These are phyloP conservation scores for Colletotrichum sp. DNA, from an alignment of 2,329 filamentous ascomycete genomes.

Conservation along the genomic window DNA sequence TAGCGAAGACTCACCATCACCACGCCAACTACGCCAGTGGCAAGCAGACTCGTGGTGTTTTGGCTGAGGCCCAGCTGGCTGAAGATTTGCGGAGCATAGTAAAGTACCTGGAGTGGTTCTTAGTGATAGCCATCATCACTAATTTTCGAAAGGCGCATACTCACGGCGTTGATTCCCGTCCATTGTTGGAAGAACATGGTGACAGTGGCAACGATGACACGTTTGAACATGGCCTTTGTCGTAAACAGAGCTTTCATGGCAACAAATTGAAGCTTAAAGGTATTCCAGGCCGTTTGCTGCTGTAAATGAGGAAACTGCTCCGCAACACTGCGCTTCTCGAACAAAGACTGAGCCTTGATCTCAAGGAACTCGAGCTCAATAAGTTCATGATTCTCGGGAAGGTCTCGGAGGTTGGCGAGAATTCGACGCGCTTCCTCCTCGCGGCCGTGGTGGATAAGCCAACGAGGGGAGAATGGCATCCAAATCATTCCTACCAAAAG, in stretches of 20 bases:
- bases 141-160: background rate
- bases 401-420: slow-evolving; percentile 67
- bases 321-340: slow-evolving; percentile 74
- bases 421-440: slow-evolving; percentile 70
- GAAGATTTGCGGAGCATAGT: slow-evolving; percentile 77
- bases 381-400: slow-evolving; percentile 67
- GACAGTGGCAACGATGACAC: slow-evolving; percentile 67
- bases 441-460: slow-evolving; percentile 73
- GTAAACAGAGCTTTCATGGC: slow-evolving; percentile 69
- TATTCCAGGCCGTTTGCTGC: slow-evolving; percentile 65
- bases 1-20: slow-evolving; percentile 62
- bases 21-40: slow-evolving; percentile 75
- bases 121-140: rapidly evolving
- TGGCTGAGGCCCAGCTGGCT: slow-evolving; percentile 62
- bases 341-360: slow-evolving; percentile 79
- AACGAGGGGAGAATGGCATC: slow-evolving; percentile 81
- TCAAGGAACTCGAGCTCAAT: slow-evolving; percentile 81
- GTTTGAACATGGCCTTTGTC: slow-evolving; percentile 69
- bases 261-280: slow-evolving; percentile 73
- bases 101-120: slow-evolving; percentile 42
- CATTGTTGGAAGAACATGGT: slow-evolving; percentile 47
- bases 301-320: slow-evolving; percentile 71
- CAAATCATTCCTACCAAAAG: slow-evolving; percentile 76
- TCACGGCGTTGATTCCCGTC: slow-evolving; percentile 59
- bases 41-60: slow-evolving; percentile 62